These are phyloP conservation scores for Cordyceps farinosa DNA, from an alignment of 2,329 filamentous ascomycete genomes.

Conservation along the genomic window DNA sequence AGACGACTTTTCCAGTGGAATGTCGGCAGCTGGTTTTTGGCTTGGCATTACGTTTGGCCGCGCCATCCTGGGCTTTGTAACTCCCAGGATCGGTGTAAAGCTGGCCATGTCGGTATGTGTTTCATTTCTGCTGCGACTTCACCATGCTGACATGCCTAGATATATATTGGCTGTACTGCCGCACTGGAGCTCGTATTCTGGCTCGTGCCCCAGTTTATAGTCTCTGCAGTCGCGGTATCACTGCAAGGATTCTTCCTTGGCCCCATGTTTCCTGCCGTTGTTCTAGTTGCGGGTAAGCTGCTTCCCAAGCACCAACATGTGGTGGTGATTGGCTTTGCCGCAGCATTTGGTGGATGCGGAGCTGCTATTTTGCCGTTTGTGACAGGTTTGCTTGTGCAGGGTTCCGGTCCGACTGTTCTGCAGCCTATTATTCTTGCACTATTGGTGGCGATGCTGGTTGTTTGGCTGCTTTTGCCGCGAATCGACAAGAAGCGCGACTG, in stretches of 20 bases:
- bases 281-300: conserved; percentile 66
- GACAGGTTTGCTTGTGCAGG: conserved; percentile 62
- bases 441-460: conserved; percentile 38
- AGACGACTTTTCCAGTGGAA: conserved; percentile 64
- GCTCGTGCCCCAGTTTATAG: conserved; percentile 74
- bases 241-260: conserved; percentile 78
- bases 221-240: conserved; percentile 67
- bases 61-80: conserved; percentile 69
- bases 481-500: conserved; percentile 40
- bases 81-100: conserved; percentile 67
- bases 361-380: conserved; percentile 65
- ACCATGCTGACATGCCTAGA: conserved; percentile 24
- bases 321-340: conserved; percentile 70
- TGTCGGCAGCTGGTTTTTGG: conserved; percentile 79
- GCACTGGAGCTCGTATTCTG: conserved; percentile 71
- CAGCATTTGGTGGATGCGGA: conserved; percentile 70
- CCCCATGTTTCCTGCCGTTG: conserved; percentile 69
- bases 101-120: conserved; percentile 43
- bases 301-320: conserved; percentile 74
- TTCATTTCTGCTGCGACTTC: background rate
- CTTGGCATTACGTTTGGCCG: conserved; percentile 71
- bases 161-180: conserved; percentile 64
- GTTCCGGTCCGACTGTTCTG: conserved; percentile 51
- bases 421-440: conserved; percentile 55
- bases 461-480: conserved; percentile 47